Evolutionary conservation across 768 basidiomycete genomes (phyloP).

Genomic region (Lyophyllum shimeji): DNA sequence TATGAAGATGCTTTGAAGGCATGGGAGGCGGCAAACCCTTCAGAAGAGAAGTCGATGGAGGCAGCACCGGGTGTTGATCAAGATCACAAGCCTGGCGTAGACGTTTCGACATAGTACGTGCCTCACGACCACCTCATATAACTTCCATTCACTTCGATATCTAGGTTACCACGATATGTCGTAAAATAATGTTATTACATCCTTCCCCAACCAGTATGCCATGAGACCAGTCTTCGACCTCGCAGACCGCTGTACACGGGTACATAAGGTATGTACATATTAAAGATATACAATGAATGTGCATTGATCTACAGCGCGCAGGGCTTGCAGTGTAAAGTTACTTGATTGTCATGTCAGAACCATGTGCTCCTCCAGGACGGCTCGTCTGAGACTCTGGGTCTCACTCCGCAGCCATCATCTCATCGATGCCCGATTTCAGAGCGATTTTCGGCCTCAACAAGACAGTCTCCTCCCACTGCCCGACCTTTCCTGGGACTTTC

Average conservation of each 20-base stretch:
- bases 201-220: too few relatives aligned
- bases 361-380: conserved; percentile 7
- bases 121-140: neutral
- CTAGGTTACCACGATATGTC: too few relatives aligned
- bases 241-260: neutral
- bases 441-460: conserved; percentile 59
- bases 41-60: conserved; percentile 7
- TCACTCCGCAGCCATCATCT: conserved; percentile 24
- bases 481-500: conserved; percentile 35
- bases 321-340: neutral
- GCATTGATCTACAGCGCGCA: conserved; percentile 2
- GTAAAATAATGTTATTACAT: too few relatives aligned
- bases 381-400: too few relatives aligned
- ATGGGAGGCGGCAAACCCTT: conserved; percentile 55
- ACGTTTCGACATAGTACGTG: conserved; percentile 9
- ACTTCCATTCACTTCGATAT: neutral
- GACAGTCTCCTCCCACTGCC: conserved; percentile 48
- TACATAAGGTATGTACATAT: conserved; percentile 11
- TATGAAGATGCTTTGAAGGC: conserved; percentile 65
- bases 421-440: conserved; percentile 40
- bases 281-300: neutral
- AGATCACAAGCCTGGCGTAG: neutral
- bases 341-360: neutral
- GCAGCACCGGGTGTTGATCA: conserved; percentile 15
- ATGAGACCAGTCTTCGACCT: neutral